These are phyloP conservation scores for Podospora pseudocomata DNA, from an alignment of 495 filamentous ascomycete genomes.

Conservation along the genomic window DNA sequence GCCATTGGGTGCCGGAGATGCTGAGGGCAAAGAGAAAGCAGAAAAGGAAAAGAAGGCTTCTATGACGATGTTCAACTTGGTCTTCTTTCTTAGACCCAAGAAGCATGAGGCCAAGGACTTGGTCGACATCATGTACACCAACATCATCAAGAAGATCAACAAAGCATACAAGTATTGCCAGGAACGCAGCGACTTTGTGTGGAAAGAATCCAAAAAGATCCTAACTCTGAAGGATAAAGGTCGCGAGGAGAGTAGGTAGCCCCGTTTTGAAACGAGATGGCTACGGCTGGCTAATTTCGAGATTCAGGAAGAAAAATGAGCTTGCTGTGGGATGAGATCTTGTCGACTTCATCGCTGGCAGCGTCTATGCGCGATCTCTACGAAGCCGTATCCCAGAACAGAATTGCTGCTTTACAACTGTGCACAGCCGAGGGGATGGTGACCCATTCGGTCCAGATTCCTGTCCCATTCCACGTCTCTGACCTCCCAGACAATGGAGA, in stretches of 20 bases:
- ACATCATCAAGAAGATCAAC: slow-evolving; percentile 84
- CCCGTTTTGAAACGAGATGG: not conserved
- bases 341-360: slow-evolving; percentile 73
- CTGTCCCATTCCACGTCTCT: slow-evolving; percentile 69
- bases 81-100: slow-evolving; percentile 82
- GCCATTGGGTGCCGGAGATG: slow-evolving; percentile 39
- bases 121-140: slow-evolving; percentile 74
- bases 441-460: slow-evolving; percentile 81
- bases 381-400: slow-evolving; percentile 72
- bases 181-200: slow-evolving; percentile 79
- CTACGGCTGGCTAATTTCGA: slow-evolving; percentile 3
- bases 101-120: slow-evolving; percentile 69
- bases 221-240: slow-evolving; percentile 72
- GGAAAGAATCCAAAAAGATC: slow-evolving; percentile 78
- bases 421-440: slow-evolving; percentile 46
- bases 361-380: slow-evolving; percentile 78
- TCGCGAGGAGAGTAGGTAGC: slow-evolving; percentile 62
- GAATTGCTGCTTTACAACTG: slow-evolving; percentile 62
- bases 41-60: slow-evolving; percentile 52
- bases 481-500: slow-evolving; percentile 64
- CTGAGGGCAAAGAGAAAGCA: slow-evolving; percentile 33
- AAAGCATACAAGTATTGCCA: slow-evolving; percentile 90
- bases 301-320: slow-evolving; percentile 51
- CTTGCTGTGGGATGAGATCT: slow-evolving; percentile 63
- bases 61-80: slow-evolving; percentile 97